Conservation (phyloP, 345 rosid species). For the Dipteronia sinensis region DNA sequence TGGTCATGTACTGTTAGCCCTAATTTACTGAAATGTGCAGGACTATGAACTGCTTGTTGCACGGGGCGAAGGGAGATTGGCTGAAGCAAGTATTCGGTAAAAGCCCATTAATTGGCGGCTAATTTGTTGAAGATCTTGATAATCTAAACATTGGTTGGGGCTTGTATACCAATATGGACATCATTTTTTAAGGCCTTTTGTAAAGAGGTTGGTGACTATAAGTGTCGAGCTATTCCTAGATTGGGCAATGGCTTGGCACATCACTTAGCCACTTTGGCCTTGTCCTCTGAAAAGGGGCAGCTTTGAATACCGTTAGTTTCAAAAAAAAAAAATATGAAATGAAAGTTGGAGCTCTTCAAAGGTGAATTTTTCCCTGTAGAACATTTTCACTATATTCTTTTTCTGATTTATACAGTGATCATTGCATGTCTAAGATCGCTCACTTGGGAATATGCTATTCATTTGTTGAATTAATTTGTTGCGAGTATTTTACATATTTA, state of each 20-base stretch:
- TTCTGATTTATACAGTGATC: not conserved
- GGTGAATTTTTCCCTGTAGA: not conserved
- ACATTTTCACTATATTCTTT: not conserved
- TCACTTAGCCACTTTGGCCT: too few relatives aligned
- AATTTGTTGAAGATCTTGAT: not conserved
- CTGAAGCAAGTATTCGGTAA: constrained; percentile 46
- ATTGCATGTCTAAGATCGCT: not conserved
- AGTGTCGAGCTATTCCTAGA: too few relatives aligned
- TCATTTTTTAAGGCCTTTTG: not conserved
- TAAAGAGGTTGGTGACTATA: too few relatives aligned
- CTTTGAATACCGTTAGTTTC: too few relatives aligned
- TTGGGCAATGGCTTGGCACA: too few relatives aligned
- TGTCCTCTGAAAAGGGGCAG: too few relatives aligned
- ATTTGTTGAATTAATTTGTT: not conserved
- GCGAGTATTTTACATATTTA: not conserved
- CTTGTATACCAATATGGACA: not conserved
- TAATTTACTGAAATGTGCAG: constrained; percentile 36
- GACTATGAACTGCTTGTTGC: constrained; percentile 55
- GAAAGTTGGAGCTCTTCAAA: not conserved
- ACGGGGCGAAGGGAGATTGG: constrained; percentile 39
- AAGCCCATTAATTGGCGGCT: not conserved
- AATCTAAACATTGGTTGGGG: not conserved
- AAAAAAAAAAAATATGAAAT: not conserved
- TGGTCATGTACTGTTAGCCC: not conserved
- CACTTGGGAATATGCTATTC: not conserved